Evolutionary conservation across 1,284 basidiomycete species (phyloP), one percentile per base, ranked within the genome.

Genomic region (Boletus semigastroideus): DNA sequence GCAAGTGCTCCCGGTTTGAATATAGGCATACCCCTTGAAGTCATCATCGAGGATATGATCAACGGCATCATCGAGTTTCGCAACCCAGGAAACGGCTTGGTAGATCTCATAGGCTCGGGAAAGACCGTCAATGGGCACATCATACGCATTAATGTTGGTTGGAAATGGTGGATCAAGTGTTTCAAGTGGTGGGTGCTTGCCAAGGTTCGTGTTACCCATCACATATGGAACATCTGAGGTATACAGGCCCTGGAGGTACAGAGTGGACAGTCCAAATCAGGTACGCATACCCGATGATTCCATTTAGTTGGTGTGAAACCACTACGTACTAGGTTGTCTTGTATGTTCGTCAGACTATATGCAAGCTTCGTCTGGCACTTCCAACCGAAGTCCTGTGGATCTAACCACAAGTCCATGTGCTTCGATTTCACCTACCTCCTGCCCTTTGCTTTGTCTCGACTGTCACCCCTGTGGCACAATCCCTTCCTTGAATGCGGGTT

Each of bases 31-130:
- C 68, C 63, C 51, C 50, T 66, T 11, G 62, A 56, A 51, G 54
- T 57, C 53, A 63, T 68, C 48, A 57, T 66, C 17, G 34, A 59
- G 16, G 65, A 69, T 46, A 52, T 65, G 19, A 39, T 60, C 25
- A 42, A 60, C 13, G 70, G 67, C 10, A 31, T 62, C 7, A 50
- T 72, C 19, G 73, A 74, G 47, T 54, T 75, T 42, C 60, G 71
- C 44, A 45, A 63, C 40, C 65, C 69, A 14, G 46, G 54, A n/a
- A 45, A 52, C n/a, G 59, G 66, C 47, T 47, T 74, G 33, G 59
- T 52, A n/a, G 49, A 56, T 12, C 60, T 75, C 42, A 49, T 74
- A 33, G 45, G 41, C 13, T 36, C 51, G 0, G 61, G 62, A 13
- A 34, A 46, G 27, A 33, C 30, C 17, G 54, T 52, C 19, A 52